Evolutionary conservation across 129 eudicot species (phyloP), one percentile per base, ranked within the genome.

Genomic region (Oenanthe sinensis): DNA sequence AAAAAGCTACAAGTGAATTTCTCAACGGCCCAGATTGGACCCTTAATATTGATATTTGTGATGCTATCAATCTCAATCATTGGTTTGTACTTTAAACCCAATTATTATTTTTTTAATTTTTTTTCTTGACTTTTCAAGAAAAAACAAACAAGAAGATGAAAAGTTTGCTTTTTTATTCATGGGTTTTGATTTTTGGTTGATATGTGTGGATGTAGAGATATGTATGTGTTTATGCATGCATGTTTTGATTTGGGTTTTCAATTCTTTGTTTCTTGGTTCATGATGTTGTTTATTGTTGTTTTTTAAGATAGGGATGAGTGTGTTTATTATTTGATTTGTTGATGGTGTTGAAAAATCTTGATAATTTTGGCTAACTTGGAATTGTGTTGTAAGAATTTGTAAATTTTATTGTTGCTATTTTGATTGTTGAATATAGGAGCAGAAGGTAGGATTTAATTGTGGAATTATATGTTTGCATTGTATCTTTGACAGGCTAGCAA

Each of bases 1-100:
- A 96, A 75, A 96, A 96, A 85, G 97, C 99, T 20, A 96, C 99
- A 5, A 96, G 99, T 86, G 95, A 96, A 76, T 91, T 92, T 81
- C 85, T 96, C 36, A 89, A 76, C 43, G 89, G 87, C 40, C 97
- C 99, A 40, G 99, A 96, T 87, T 96, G 99, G 99, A 83, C 96
- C 42, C 62, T 90, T 79, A 96, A 92, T 80, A 92, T 92, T 22
- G 88, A 83, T 62, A 87, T 96, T 76, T 96, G 99, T 50, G 99
- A 96, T 79, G 52, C 90, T 30, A 73, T 90, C 81, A 96, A 96
- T 86, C 58, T 92, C 79, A 87, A 90, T 81, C 92, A 84, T 77
- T 82, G 89, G 97, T 95, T 87, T 33, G 7, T 30, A 52, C 14
- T 58, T 26, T 45, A 60, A 60, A 33, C 28, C 14, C 13, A 19